These are phyloP conservation scores for Colletotrichum tabaci DNA, from an alignment of 2,329 filamentous ascomycete genomes.

Conservation along the genomic window DNA sequence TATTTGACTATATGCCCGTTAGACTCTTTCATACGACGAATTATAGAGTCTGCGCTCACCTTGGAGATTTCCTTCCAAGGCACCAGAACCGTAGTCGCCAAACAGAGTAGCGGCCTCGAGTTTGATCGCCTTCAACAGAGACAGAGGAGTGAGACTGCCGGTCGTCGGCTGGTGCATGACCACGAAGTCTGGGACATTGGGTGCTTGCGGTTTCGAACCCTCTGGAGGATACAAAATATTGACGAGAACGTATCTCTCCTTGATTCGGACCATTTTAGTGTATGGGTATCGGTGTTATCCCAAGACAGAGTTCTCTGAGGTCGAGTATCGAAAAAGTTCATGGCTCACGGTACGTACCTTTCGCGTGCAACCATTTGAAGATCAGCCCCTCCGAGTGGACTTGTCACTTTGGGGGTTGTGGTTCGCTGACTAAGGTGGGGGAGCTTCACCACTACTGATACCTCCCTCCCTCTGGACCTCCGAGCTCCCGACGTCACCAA, in stretches of 20 bases:
- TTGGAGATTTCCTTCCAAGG: slow-evolving; percentile 77
- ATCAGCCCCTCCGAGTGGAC: neutral
- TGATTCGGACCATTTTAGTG: slow-evolving; percentile 88
- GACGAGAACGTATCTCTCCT: slow-evolving; percentile 95
- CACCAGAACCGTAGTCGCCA: slow-evolving; percentile 90
- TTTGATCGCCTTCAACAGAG: slow-evolving; percentile 79
- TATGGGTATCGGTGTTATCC: neutral
- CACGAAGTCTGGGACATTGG: slow-evolving; percentile 72
- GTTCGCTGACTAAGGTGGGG: slow-evolving; percentile 39
- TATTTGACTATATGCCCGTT: slow-evolving; percentile 81
- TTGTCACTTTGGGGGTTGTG: neutral
- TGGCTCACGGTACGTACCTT: slow-evolving; percentile 14
- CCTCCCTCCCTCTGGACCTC: slow-evolving; percentile 12
- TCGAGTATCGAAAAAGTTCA: slow-evolving; percentile 35
- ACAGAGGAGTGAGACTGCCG: slow-evolving; percentile 75
- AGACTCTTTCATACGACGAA: slow-evolving; percentile 27
- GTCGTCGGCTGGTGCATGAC: slow-evolving; percentile 85
- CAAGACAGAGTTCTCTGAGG: slow-evolving; percentile 2
- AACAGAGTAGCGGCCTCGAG: slow-evolving; percentile 81
- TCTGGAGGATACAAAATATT: slow-evolving; percentile 89
- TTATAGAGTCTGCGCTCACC: slow-evolving; percentile 60
- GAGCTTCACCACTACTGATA: slow-evolving; percentile 18
- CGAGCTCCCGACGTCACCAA: slow-evolving; percentile 36
- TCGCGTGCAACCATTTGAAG: neutral
- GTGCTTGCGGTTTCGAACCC: slow-evolving; percentile 50